These are phyloP conservation scores for Rhodotorula toruloides DNA, from an alignment of 768 basidiomycete species.

Conservation along the genomic window DNA sequence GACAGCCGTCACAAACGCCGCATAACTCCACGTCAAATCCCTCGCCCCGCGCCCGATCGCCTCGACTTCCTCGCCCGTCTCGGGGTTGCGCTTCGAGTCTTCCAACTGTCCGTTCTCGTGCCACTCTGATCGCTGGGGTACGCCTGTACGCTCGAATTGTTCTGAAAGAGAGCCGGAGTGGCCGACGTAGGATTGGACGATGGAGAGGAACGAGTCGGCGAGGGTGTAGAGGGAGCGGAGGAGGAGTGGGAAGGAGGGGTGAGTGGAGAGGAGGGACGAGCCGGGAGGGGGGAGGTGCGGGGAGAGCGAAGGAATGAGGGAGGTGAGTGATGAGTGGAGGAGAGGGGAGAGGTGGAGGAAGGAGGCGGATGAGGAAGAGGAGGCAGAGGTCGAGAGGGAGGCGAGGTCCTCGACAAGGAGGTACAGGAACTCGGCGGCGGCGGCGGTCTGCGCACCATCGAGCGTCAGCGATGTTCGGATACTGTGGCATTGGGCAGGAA, in stretches of 20 bases:
- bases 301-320: conserved; percentile 9
- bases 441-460: no score
- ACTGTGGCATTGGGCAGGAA: no score
- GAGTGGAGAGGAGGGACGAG: not conserved
- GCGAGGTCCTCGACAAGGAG: conserved; percentile 9
- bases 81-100: conserved; percentile 15
- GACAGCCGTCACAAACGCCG: conserved; percentile 21
- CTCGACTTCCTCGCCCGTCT: conserved; percentile 10
- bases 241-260: not conserved
- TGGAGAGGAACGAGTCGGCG: conserved; percentile 29
- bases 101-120: conserved; percentile 15
- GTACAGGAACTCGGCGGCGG: conserved; percentile 39
- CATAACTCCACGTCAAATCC: conserved; percentile 36
- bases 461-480: no score
- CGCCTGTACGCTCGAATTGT: conserved; percentile 24
- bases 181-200: conserved; percentile 27
- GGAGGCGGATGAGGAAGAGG: not conserved
- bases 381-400: not conserved
- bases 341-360: conserved; percentile 4
- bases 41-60: conserved; percentile 28
- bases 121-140: not conserved
- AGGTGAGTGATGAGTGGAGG: conserved; percentile 16
- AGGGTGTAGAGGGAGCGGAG: conserved; percentile 8
- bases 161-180: conserved; percentile 19
- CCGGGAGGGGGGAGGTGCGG: not conserved